Conservation (phyloP, 352 stramenopile genomes). For the Globisporangium ultimum region DNA sequence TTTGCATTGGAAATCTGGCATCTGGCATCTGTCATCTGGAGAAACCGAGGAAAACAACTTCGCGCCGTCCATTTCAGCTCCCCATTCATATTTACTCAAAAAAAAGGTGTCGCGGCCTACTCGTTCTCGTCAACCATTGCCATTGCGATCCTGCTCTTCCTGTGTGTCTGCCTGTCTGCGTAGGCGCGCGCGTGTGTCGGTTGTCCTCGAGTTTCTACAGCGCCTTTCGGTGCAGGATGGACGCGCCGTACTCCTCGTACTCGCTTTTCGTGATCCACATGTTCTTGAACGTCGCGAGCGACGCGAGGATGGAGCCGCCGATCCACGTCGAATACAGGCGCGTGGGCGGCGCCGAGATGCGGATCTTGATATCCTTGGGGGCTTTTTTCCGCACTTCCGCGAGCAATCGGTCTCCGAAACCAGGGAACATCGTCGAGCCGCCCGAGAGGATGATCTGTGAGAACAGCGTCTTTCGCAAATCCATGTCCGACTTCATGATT, state of each 20-base stretch:
- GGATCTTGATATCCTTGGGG: conserved; percentile 91
- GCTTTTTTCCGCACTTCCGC: conserved; percentile 92
- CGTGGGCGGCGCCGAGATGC: conserved; percentile 95
- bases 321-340: conserved; percentile 96
- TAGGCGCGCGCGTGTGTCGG: too few relatives aligned
- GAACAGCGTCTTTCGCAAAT: conserved; percentile 93
- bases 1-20: too few relatives aligned
- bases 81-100: too few relatives aligned
- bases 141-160: too few relatives aligned
- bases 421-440: conserved; percentile 93
- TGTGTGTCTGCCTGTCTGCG: too few relatives aligned
- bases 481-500: conserved; percentile 97
- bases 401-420: conserved; percentile 94
- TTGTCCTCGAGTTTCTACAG: conserved; percentile 38
- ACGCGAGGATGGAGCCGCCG: conserved; percentile 96
- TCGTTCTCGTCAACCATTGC: too few relatives aligned
- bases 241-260: conserved; percentile 97
- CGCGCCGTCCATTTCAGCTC: too few relatives aligned
- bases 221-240: conserved; percentile 97
- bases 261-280: conserved; percentile 99
- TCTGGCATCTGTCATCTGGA: too few relatives aligned
- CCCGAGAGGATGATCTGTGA: conserved; percentile 92
- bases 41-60: too few relatives aligned
- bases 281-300: conserved; percentile 97
- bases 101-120: too few relatives aligned